phyloP scores from a whole-genome alignment of 208 protist genomes.

The Vickermania ingenoplastis region DNA sequence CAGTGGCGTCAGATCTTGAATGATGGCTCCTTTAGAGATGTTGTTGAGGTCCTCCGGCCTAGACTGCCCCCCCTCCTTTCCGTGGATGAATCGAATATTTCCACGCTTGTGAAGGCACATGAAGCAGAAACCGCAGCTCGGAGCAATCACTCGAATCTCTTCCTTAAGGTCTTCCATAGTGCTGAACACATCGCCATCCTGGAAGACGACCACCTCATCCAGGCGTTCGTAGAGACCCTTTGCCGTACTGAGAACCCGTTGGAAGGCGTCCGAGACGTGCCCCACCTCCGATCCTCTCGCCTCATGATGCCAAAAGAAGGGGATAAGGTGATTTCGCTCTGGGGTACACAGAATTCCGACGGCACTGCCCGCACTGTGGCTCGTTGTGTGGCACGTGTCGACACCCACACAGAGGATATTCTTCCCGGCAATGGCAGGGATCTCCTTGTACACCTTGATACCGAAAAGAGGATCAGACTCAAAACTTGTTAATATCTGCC shows the following conservation, averaged over 20 bases:
- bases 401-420: slow-evolving; percentile 72
- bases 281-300: slow-evolving; percentile 51
- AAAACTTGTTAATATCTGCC: slow-evolving; percentile 45
- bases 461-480: slow-evolving; percentile 58
- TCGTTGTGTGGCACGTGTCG: slow-evolving; percentile 78
- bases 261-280: slow-evolving; percentile 50
- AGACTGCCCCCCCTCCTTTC: neutral
- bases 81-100: slow-evolving; percentile 81
- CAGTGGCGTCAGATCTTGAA: slow-evolving; percentile 55
- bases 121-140: slow-evolving; percentile 74
- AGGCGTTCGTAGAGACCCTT: slow-evolving; percentile 38
- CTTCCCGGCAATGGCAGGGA: slow-evolving; percentile 43
- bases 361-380: slow-evolving; percentile 46
- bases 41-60: slow-evolving; percentile 28
- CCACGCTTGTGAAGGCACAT: slow-evolving; percentile 87
- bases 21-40: slow-evolving; percentile 59
- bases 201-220: slow-evolving; percentile 84
- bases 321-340: slow-evolving; percentile 46
- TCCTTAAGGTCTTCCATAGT: slow-evolving; percentile 53
- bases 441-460: slow-evolving; percentile 47
- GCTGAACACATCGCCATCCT: slow-evolving; percentile 82
- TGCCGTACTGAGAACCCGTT: slow-evolving; percentile 22
- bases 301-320: slow-evolving; percentile 73
- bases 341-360: slow-evolving; percentile 59
- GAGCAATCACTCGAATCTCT: slow-evolving; percentile 27